Conservation (phyloP, 2,329 filamentous ascomycete species). For the Colletotrichum kahawae region DNA sequence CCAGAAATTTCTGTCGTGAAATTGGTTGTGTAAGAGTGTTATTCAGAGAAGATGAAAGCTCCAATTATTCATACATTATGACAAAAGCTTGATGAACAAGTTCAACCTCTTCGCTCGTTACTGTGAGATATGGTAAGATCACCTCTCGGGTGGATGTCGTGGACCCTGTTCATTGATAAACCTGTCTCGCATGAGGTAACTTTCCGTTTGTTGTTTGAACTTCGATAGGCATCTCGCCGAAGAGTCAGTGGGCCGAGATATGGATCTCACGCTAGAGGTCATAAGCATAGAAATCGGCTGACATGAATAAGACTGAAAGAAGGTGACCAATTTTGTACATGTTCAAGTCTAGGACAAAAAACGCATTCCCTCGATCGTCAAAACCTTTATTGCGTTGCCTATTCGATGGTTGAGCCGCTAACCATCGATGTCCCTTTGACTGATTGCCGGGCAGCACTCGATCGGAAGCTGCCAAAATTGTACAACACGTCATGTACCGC, state of each 20-base stretch:
- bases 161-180: neutral
- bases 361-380: too few relatives aligned
- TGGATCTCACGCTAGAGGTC: neutral
- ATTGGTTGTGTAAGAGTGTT: neutral
- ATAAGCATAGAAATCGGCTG: neutral
- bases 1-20: neutral
- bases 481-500: too few relatives aligned
- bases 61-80: neutral
- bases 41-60: neutral
- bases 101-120: neutral
- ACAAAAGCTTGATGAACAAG: neutral
- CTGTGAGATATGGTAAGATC: neutral
- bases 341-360: too few relatives aligned
- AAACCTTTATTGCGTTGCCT: too few relatives aligned
- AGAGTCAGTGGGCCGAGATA: neutral
- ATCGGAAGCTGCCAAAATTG: too few relatives aligned
- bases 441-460: too few relatives aligned
- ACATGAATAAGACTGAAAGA: too few relatives aligned
- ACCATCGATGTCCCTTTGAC: too few relatives aligned
- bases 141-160: neutral
- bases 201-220: neutral
- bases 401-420: too few relatives aligned
- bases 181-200: neutral
- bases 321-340: too few relatives aligned
- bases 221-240: neutral